phyloP scores from a whole-genome alignment of 2,329 filamentous ascomycete species.

The Drechslera avenae region DNA sequence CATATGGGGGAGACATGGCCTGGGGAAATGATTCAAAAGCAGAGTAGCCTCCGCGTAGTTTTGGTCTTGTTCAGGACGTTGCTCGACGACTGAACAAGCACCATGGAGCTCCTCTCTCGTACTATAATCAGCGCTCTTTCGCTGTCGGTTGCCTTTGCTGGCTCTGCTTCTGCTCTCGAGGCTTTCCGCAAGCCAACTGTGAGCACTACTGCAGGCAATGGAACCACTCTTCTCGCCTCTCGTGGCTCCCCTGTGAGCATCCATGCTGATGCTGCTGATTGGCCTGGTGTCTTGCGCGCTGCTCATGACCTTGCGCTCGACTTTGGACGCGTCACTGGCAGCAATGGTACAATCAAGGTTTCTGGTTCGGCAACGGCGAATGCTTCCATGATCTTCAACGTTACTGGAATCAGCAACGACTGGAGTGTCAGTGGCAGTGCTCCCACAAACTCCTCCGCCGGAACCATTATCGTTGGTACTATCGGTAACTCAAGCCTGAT shows the following conservation, averaged over 20 bases:
- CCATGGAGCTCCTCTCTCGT: slow-evolving; percentile 40
- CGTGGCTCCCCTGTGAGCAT: slow-evolving; percentile 37
- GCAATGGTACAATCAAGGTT: slow-evolving; percentile 61
- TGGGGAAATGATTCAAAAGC: slow-evolving; percentile 13
- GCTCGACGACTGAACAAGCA: slow-evolving; percentile 10
- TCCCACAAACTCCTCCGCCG: slow-evolving; percentile 18
- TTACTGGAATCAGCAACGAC: slow-evolving; percentile 45
- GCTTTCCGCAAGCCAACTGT: slow-evolving; percentile 58
- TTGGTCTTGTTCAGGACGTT: slow-evolving; percentile 12
- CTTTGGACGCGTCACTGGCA: slow-evolving; percentile 72
- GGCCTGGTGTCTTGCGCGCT: slow-evolving; percentile 70
- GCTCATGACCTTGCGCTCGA: slow-evolving; percentile 70
- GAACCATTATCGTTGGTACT: slow-evolving; percentile 70
- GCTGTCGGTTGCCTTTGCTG: slow-evolving; percentile 27
- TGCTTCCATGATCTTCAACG: slow-evolving; percentile 50
- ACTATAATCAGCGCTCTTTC: slow-evolving; percentile 33
- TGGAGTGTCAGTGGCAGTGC: slow-evolving; percentile 38
- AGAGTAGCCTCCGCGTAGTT: slow-evolving; percentile 15
- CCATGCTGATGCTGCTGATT: slow-evolving; percentile 56
- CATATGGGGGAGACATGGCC: slow-evolving; percentile 11
- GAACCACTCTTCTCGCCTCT: slow-evolving; percentile 39
- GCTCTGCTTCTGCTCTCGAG: slow-evolving; percentile 37
- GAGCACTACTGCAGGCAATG: slow-evolving; percentile 51
- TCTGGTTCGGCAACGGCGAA: slow-evolving; percentile 59
- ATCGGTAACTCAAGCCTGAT: slow-evolving; percentile 68